Conservation (phyloP, 1,139 yeast genomes). For the Diutina siamensis region DNA sequence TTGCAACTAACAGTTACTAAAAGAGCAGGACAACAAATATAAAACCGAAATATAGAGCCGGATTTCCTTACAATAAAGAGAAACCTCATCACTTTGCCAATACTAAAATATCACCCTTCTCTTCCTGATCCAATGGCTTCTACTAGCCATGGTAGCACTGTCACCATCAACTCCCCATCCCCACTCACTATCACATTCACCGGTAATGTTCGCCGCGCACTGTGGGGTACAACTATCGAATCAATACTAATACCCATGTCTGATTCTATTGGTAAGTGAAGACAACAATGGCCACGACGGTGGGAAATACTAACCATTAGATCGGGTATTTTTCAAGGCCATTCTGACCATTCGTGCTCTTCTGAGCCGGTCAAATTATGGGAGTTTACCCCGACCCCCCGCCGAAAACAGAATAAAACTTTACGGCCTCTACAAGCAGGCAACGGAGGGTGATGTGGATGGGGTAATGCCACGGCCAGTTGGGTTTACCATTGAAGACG, state of each 20-base stretch:
- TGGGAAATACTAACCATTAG: constrained; percentile 24
- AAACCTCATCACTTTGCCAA: neutral
- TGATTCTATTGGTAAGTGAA: constrained; percentile 34
- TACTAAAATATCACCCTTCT: no score
- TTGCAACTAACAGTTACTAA: no score
- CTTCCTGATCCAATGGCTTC: no score
- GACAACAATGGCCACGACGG: neutral
- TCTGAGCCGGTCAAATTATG: constrained; percentile 55
- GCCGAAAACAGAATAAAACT: constrained; percentile 57
- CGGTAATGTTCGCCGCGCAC: neutral
- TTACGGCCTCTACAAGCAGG: constrained; percentile 79
- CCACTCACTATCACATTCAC: constrained; percentile 1
- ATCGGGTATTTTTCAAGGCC: constrained; percentile 72
- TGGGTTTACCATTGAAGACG: constrained; percentile 50
- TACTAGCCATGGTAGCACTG: no score
- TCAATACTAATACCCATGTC: constrained; percentile 17
- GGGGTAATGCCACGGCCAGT: constrained; percentile 56
- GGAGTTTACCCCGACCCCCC: constrained; percentile 73
- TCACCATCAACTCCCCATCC: neutral
- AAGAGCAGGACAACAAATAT: no score
- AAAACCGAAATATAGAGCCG: no score
- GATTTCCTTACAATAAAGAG: no score
- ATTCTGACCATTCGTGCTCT: constrained; percentile 67
- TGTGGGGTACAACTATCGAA: neutral
- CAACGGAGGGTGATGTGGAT: constrained; percentile 75